Percentiles rank a stretch among this genome's conserved stretches.
These are phyloP conservation scores for Begonia peltatifolia DNA, from an alignment of 306 rosid species.

Conservation along the genomic window DNA sequence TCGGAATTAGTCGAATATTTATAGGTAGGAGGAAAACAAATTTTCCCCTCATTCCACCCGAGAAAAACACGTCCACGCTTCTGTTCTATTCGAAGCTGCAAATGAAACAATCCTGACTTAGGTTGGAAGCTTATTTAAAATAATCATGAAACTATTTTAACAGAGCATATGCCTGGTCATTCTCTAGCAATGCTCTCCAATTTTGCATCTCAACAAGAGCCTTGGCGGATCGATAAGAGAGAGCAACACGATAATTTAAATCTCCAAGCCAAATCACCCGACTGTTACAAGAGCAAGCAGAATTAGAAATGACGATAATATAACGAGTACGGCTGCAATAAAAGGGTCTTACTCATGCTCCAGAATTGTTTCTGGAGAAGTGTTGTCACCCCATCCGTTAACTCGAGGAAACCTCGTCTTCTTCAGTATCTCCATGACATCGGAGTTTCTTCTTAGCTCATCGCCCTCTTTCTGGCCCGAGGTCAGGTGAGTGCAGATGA, in stretches of 20 bases:
- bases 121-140: constrained; percentile 3
- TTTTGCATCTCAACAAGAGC: constrained; percentile 99
- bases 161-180: constrained; percentile 59
- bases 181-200: constrained; percentile 97
- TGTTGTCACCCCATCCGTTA: constrained; percentile 43
- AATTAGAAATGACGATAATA: background rate
- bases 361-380: constrained; percentile 91
- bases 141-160: constrained; percentile 1
- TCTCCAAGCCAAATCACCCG: constrained; percentile 99
- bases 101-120: constrained; percentile 10
- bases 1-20: constrained; percentile 96
- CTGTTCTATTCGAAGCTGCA: constrained; percentile 90
- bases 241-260: constrained; percentile 88
- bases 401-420: constrained; percentile 94
- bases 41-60: constrained; percentile 98
- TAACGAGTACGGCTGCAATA: background rate
- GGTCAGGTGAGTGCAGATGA: constrained; percentile 85
- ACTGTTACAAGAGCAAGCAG: constrained; percentile 22
- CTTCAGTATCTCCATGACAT: constrained; percentile 87
- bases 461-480: constrained; percentile 98
- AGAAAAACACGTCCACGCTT: constrained; percentile 69
- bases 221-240: constrained; percentile 83
- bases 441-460: constrained; percentile 88
- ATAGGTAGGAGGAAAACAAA: constrained; percentile 95
- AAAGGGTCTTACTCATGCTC: constrained; percentile 67